Conservation (phyloP, 2,329 filamentous ascomycete genomes). For the Cryphonectria japonica region DNA sequence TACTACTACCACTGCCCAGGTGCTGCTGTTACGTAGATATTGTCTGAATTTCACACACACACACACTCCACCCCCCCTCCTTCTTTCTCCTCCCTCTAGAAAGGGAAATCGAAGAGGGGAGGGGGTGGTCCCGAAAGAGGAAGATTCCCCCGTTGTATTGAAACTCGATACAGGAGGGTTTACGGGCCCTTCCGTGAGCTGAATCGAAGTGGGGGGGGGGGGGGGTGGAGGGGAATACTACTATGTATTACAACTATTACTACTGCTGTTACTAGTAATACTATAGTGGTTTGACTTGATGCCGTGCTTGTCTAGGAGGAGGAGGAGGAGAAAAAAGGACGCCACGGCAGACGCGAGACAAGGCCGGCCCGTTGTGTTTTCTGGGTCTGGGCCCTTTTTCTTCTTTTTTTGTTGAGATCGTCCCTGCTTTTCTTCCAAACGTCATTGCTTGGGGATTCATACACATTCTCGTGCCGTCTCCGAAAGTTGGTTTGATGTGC, state of each 20-base stretch:
- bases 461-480: background rate
- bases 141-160: slow-evolving; percentile 11
- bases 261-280: background rate
- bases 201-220: background rate
- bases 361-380: too few species aligned
- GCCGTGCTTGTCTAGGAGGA: background rate
- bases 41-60: background rate
- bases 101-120: background rate
- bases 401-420: background rate
- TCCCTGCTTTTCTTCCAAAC: background rate
- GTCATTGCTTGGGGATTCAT: too few species aligned
- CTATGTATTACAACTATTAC: background rate
- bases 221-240: background rate
- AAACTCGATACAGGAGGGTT: slow-evolving; percentile 1
- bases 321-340: background rate
- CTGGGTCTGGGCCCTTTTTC: background rate
- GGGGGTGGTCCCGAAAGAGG: background rate
- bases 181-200: background rate
- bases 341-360: background rate
- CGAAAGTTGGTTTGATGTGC: background rate
- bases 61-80: background rate
- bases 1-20: too few species aligned
- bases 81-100: too few species aligned
- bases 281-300: background rate
- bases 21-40: background rate